Evolutionary conservation across 495 filamentous ascomycete species (phyloP).

Genomic region (Penicillium alfredii): DNA sequence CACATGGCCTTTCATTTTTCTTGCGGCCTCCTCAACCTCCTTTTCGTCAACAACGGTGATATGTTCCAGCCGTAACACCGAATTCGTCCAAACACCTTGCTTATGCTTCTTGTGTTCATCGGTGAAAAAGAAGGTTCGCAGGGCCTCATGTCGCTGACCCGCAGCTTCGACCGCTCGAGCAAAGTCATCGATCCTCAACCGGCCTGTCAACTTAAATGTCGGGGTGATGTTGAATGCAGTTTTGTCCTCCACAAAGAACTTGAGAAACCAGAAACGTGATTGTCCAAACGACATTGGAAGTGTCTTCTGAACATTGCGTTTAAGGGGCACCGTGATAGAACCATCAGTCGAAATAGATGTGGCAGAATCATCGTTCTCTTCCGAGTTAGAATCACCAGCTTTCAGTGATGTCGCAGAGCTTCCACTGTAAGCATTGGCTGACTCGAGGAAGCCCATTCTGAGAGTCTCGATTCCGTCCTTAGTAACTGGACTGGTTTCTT

Average conservation of each 20-base stretch:
- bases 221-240: conserved; percentile 31
- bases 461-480: conserved; percentile 1
- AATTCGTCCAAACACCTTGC: conserved; percentile 18
- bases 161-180: conserved; percentile 27
- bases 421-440: conserved; percentile 2
- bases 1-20: conserved; percentile 13
- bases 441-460: conserved; percentile 5
- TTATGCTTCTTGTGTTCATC: conserved; percentile 12
- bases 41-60: conserved; percentile 4
- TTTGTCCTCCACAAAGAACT: conserved; percentile 24
- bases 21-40: conserved; percentile 10
- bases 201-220: conserved; percentile 16
- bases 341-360: conserved; percentile 6
- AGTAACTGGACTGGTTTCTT: not conserved
- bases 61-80: conserved; percentile 15
- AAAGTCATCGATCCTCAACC: conserved; percentile 16
- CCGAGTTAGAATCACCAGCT: conserved; percentile 13
- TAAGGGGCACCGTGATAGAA: not conserved
- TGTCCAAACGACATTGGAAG: conserved; percentile 34
- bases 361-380: conserved; percentile 9
- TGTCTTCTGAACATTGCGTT: conserved; percentile 2
- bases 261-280: conserved; percentile 44
- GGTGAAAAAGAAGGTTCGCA: conserved; percentile 37
- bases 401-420: conserved; percentile 11
- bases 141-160: conserved; percentile 34